Percentiles rank a stretch among this genome's conserved stretches.
Evolutionary conservation across 2,329 filamentous ascomycete genomes (phyloP).

Genomic region (Sordariomycetes sp.): DNA sequence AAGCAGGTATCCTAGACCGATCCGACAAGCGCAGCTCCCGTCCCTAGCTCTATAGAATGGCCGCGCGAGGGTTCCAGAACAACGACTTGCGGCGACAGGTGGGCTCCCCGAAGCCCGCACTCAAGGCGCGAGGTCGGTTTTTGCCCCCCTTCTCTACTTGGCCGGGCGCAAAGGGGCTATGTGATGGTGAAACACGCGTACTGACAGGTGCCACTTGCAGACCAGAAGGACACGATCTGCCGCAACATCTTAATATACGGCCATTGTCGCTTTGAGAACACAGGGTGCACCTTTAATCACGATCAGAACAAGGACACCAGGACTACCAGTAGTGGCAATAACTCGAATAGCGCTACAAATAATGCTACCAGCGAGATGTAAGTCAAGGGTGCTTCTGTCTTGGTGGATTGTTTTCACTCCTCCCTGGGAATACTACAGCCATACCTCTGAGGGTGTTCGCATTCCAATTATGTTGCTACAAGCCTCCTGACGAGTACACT

Average conservation of each 20-base stretch:
- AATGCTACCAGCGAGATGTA: not conserved
- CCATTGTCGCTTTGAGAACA: conserved; percentile 84
- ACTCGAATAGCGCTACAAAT: conserved; percentile 5
- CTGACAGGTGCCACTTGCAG: not conserved
- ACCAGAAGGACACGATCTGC: conserved; percentile 74
- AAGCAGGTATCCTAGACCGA: conserved; percentile 5
- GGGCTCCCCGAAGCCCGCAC: conserved; percentile 46
- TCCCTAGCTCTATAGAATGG: conserved; percentile 3
- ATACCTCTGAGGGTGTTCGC: not conserved
- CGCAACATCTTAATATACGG: conserved; percentile 91
- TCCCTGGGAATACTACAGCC: not conserved
- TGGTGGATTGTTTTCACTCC: not conserved
- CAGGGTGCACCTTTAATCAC: conserved; percentile 86
- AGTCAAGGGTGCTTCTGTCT: not conserved
- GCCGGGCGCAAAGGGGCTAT: not conserved
- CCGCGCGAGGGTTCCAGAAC: conserved; percentile 4
- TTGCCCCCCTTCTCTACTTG: not conserved
- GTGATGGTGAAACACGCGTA: not conserved
- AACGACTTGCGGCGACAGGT: conserved; percentile 38
- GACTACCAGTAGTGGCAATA: conserved; percentile 7
- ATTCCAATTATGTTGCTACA: not conserved
- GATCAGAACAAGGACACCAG: conserved; percentile 52
- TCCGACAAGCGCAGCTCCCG: conserved; percentile 2
- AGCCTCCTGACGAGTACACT: not conserved
- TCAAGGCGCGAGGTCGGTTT: conserved; percentile 41